Evolutionary conservation across 768 basidiomycete genomes (phyloP), one percentile per base, ranked within the genome.

Genomic region (Serendipita sp.): DNA sequence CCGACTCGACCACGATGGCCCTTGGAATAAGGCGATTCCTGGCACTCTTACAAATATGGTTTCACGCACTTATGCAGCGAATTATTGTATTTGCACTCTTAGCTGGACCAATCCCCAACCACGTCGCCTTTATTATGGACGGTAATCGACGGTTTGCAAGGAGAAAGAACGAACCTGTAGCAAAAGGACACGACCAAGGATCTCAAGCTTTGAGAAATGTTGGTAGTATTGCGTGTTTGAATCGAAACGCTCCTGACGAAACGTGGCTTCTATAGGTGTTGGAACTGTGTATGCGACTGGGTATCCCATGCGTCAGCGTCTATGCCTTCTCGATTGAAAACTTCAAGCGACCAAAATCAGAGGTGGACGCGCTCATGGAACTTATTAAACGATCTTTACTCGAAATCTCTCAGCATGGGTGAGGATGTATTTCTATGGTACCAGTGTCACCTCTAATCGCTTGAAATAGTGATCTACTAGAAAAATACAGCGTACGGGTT

Each of bases 241-340:
- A 32, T n/a, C 30, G 54, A 16, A 34, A 23, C 54, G 44, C n/a
- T 48, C 30, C 16, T 44, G 23, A 35, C 44, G 30, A 58, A 28
- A 64, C 35, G 44, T 58, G 38, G 54, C 16, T 2, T 10, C 13
- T 47, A 11, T 68, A 97, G 94, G 79, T 91, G 64, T 76, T 98
- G 16, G 90, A 93, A 72, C 79, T 93, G 34, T 94, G 94, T 70
- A 76, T 95, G 23, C 77, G 80, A 1, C 79, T 99, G n/a, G 76
- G 83, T 11, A 80, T 99, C 56, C 80, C 77, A 66, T 91, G 88
- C 66, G 92, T 98, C 30, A 86, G 91, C 1, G 89, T 87, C n/a
- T 99, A 95, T 70, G 91, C 92, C n/a, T 99, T 99, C 74, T 83
- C 93, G 1, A 92, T 98, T 66, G 95, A 98, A 70, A 99, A 98